A percentile compares a stretch with the other conserved stretches of the same genome.
Conservation (phyloP, 139 green algal genomes). For the Chlamydomonas urium region DNA sequence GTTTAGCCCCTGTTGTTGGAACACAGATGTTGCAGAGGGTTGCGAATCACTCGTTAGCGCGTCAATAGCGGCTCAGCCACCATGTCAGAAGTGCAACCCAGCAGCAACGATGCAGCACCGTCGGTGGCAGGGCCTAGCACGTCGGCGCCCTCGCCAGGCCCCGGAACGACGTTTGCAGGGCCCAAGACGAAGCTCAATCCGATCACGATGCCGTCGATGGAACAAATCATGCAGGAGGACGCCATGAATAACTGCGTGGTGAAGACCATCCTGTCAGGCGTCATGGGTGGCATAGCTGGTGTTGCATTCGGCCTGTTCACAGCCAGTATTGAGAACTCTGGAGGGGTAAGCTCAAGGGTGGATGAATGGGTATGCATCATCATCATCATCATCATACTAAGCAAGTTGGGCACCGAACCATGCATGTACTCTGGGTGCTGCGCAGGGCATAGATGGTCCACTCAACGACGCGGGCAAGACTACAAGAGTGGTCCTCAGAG, state of each 20-base stretch:
- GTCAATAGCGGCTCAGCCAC: too few species aligned
- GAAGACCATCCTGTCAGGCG: constrained; percentile 67
- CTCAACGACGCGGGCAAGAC: constrained; percentile 16
- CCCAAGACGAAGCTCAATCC: constrained; percentile 8
- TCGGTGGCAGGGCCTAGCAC: not conserved
- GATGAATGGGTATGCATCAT: too few species aligned
- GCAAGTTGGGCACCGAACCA: too few species aligned
- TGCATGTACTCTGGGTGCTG: not conserved
- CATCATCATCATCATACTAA: too few species aligned
- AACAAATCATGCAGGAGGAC: constrained; percentile 52
- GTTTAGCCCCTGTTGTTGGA: too few species aligned
- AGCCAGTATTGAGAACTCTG: constrained; percentile 67
- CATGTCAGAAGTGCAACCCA: not conserved
- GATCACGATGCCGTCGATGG: not conserved
- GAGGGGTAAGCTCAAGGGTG: constrained; percentile 13
- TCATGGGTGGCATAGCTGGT: constrained; percentile 70
- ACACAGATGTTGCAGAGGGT: not conserved
- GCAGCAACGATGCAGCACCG: not conserved
- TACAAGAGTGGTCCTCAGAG: constrained; percentile 41
- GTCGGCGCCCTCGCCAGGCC: not conserved
- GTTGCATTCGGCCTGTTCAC: constrained; percentile 85
- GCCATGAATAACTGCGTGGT: constrained; percentile 93
- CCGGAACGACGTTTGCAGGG: not conserved
- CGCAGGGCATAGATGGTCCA: not conserved
- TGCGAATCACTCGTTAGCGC: too few species aligned